Conservation (phyloP, 108 stramenopile species). For the Pseudonitzschia delicatissima region DNA sequence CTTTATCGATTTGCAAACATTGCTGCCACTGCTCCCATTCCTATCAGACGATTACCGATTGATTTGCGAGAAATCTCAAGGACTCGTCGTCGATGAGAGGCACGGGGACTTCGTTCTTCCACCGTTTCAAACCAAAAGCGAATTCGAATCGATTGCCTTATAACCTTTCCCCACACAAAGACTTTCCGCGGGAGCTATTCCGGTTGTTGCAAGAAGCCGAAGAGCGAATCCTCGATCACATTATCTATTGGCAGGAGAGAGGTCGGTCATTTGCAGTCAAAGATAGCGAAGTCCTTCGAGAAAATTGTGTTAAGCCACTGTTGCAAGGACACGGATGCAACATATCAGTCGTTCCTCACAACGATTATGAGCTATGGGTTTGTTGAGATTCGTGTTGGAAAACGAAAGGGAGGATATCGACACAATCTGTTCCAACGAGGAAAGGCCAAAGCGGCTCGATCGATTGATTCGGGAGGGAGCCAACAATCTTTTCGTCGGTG, state of each 20-base stretch:
- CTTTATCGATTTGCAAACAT: background rate
- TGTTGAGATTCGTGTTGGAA: constrained; percentile 1
- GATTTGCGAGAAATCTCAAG: background rate
- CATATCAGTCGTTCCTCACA: background rate
- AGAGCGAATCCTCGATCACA: background rate
- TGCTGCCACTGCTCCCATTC: background rate
- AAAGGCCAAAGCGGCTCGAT: background rate
- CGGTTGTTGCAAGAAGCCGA: constrained; percentile 5
- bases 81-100: background rate
- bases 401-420: constrained; percentile 6
- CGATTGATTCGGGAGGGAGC: background rate
- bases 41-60: background rate
- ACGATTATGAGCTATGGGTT: constrained; percentile 1
- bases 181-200: constrained; percentile 4
- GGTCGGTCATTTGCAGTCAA: constrained; percentile 1
- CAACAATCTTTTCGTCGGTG: background rate
- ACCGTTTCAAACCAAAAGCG: constrained; percentile 1
- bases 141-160: background rate
- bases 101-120: background rate
- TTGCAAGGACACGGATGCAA: background rate
- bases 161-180: background rate
- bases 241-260: constrained; percentile 11
- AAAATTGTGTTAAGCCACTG: background rate
- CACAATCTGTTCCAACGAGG: constrained; percentile 6
- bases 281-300: background rate